Evolutionary conservation across 805 yeast genomes (phyloP), one percentile per base, ranked within the genome.

Genomic region (Candida sphagnicola): DNA sequence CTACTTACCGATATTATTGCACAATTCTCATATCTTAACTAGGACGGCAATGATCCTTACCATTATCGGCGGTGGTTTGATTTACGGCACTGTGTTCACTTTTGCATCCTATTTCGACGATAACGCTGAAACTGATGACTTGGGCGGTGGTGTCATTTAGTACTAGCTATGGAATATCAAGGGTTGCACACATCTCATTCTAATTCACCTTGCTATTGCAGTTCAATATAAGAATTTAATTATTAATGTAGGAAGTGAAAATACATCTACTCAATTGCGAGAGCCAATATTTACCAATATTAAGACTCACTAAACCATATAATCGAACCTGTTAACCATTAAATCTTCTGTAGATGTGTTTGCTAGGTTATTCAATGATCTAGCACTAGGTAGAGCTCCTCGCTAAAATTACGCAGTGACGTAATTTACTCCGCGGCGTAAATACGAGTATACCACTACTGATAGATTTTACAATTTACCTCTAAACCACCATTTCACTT

Each of bases 61-160:
- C 34, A 74, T 86, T 23, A 40, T 71, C 10, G 99, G 98, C 12
- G 98, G 98, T n/a, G 45, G 73, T 14, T 72, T 90, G 43, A 86
- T 91, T 33, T 90, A 85, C 61, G 75, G 81, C 4, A 83, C 96
- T 5, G 88, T 91, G 23, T 83, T 86, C 35, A 77, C 86, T 5
- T 91, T 91, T 57, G 80, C 86, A 4, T 70, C 81, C 56, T 87
- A 85, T 53, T 91, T 91, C 70, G 80, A 77, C 42, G 59, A 52
- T 12, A 39, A 43, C 1, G 62, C 54, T 4, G 63, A 64, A 13
- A 48, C 45, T 10, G 59, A 50, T 5, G 69, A 54, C 8, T 50
- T 44, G 13, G 49, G 35, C 2, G 56, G 58, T 12, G 56, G 56
- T 18, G 57, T 53, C n/a, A 56, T 56, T 28, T 56, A 43, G 37